phyloP scores from a whole-genome alignment of 2,329 filamentous ascomycete species.

The Leptographium wingfieldii region DNA sequence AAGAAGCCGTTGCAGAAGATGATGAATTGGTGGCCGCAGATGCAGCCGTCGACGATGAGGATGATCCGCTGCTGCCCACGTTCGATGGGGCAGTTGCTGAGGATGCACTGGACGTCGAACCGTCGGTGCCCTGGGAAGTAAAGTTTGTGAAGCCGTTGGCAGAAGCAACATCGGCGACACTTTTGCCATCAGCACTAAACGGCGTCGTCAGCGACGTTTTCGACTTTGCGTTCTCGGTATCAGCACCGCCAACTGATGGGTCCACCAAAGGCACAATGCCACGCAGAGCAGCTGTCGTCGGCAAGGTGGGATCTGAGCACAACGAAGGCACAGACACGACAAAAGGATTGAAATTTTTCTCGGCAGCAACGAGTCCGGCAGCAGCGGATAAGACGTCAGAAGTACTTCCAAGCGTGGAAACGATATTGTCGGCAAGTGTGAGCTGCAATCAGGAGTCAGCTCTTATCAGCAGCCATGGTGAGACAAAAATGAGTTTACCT shows the following conservation, averaged over 20 bases:
- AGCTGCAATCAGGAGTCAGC: slow-evolving; percentile 29
- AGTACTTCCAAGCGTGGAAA: slow-evolving; percentile 45
- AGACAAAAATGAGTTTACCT: neutral
- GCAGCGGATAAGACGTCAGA: slow-evolving; percentile 47
- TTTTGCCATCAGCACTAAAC: slow-evolving; percentile 45
- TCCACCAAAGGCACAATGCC: slow-evolving; percentile 58
- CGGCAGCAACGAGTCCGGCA: slow-evolving; percentile 13
- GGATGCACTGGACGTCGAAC: slow-evolving; percentile 20
- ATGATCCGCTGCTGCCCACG: slow-evolving; percentile 10
- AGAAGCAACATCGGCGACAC: slow-evolving; percentile 50
- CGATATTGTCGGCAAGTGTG: slow-evolving; percentile 49
- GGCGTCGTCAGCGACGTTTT: slow-evolving; percentile 36
- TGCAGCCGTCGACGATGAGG: slow-evolving; percentile 5
- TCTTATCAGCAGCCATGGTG: neutral
- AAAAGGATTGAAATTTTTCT: slow-evolving; percentile 31
- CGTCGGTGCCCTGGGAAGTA: slow-evolving; percentile 23
- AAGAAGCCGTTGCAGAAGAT: neutral
- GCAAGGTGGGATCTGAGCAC: slow-evolving; percentile 50
- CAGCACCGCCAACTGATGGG: slow-evolving; percentile 45
- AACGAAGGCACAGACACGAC: slow-evolving; percentile 45
- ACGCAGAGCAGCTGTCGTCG: slow-evolving; percentile 45
- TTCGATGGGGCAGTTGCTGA: slow-evolving; percentile 19
- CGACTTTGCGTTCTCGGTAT: slow-evolving; percentile 47
- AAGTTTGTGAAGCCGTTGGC: slow-evolving; percentile 53
- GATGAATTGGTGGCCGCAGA: neutral